Evolutionary conservation across 2,329 filamentous ascomycete species (phyloP).

Genomic region (Pseudogymnoascus sp.): DNA sequence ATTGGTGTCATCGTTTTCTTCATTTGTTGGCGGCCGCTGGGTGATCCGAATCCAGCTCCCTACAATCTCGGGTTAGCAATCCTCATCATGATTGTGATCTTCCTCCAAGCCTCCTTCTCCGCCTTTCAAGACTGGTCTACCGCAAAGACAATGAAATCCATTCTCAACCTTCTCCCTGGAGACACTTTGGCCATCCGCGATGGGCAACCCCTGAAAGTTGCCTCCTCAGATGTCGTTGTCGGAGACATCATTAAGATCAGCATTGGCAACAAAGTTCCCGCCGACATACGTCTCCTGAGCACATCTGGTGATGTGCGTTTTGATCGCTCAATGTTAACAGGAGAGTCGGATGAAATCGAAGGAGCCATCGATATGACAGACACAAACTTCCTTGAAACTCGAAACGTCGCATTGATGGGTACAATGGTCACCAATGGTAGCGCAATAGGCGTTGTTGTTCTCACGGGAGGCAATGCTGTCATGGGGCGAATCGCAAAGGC

Average conservation of each 20-base stretch:
- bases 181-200: constrained; percentile 41
- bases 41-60: constrained; percentile 36
- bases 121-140: constrained; percentile 46
- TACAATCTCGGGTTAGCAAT: constrained; percentile 43
- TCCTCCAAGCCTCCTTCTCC: constrained; percentile 41
- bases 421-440: constrained; percentile 94
- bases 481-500: constrained; percentile 66
- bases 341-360: constrained; percentile 95
- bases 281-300: constrained; percentile 79
- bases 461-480: constrained; percentile 63
- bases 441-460: constrained; percentile 81
- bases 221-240: constrained; percentile 58
- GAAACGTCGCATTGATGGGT: constrained; percentile 99
- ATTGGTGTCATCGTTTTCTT: constrained; percentile 44
- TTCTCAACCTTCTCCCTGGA: constrained; percentile 40
- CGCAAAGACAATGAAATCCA: constrained; percentile 42
- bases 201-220: constrained; percentile 34
- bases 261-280: constrained; percentile 88
- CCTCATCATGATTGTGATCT: constrained; percentile 42
- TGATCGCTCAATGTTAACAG: constrained; percentile 94
- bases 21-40: constrained; percentile 43
- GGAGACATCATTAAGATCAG: constrained; percentile 85
- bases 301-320: constrained; percentile 90
- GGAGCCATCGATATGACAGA: constrained; percentile 66
- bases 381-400: constrained; percentile 79